Evolutionary conservation across 768 basidiomycete genomes (phyloP).

Genomic region (Calocybe cyanea): DNA sequence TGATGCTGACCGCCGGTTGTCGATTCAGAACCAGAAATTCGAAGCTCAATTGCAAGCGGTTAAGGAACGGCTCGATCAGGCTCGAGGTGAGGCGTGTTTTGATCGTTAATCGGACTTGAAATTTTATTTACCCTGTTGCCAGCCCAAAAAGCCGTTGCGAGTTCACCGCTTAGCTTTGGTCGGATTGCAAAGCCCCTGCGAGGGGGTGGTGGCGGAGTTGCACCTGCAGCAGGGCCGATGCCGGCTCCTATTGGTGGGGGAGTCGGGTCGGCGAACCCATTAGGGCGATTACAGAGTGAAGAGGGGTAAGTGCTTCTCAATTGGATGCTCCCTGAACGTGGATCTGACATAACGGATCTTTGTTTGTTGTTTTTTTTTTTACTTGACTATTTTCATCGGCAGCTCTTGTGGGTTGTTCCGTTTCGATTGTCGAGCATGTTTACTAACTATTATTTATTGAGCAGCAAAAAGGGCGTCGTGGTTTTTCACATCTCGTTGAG

Average conservation of each 20-base stretch:
- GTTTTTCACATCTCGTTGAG: slow-evolving; percentile 85
- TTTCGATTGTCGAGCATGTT: too few species aligned
- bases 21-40: slow-evolving; percentile 94
- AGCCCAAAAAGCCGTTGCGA: slow-evolving; percentile 78
- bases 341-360: slow-evolving; percentile 13
- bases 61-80: slow-evolving; percentile 88
- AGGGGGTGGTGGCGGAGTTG: slow-evolving; percentile 77
- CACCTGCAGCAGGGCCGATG: slow-evolving; percentile 34
- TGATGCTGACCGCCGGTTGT: slow-evolving; percentile 89
- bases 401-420: too few species aligned
- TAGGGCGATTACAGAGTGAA: slow-evolving; percentile 76
- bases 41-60: slow-evolving; percentile 90
- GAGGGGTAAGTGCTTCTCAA: slow-evolving; percentile 44
- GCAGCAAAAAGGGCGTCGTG: slow-evolving; percentile 88
- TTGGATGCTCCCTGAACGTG: slow-evolving; percentile 11
- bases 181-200: slow-evolving; percentile 96
- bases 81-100: slow-evolving; percentile 61
- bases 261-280: slow-evolving; percentile 55
- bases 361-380: slow-evolving; percentile 3
- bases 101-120: slow-evolving; percentile 7
- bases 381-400: too few species aligned
- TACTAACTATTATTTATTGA: slow-evolving; percentile 8
- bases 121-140: slow-evolving; percentile 16
- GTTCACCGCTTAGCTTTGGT: slow-evolving; percentile 78
- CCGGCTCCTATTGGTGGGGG: slow-evolving; percentile 39